Evolutionary conservation across 495 filamentous ascomycete genomes (phyloP), one percentile per base, ranked within the genome.

Genomic region (Neurospora sp.): DNA sequence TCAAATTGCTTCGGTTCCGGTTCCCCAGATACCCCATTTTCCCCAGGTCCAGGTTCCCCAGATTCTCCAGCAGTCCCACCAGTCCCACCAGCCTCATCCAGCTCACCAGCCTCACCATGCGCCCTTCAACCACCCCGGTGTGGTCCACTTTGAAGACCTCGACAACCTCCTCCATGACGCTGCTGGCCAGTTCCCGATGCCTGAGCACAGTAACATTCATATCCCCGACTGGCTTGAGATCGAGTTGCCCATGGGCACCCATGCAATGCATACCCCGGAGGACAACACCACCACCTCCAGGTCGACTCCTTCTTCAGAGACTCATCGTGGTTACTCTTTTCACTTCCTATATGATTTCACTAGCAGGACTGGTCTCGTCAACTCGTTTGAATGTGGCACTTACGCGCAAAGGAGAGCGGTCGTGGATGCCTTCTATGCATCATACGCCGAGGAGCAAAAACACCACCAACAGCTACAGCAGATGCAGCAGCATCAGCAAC

Each of bases 321-420:
- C 27, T 35, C 74, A 74, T 42, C 74, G 74, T 12, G 73, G 73
- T 9, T 77, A 79, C 37, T 76, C 74, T 5, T 79, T 80, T 27
- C 31, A 68, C 31, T 80, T 78, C 18, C 73, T 80, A 18, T 75
- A 74, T 69, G 74, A 77, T 73, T 80, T 80, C 71, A 80, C 78
- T 14, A 80, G 78, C 71, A 59, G 77, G 39, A 77, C 76, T 1
- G 78, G 78, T 5, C 59, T 80, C 14, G 77, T 79, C 16, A 72
- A 76, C 14, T 80, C 78, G n/a, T 80, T 80, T 41, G 78, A 80
- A 14, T 80, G 78, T 20, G 78, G 71, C n/a, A 77, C 78, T 18
- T 73, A 78, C 5, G 41, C 59, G 16, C 75, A 78, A 22, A 69
- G 78, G 6, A 73, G 76, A 22, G 76, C 78, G 69, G 72, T 80